Base-by-base conservation (phyloP, 768 basidiomycete species). In the Guyanaporus albipodus region DNA sequence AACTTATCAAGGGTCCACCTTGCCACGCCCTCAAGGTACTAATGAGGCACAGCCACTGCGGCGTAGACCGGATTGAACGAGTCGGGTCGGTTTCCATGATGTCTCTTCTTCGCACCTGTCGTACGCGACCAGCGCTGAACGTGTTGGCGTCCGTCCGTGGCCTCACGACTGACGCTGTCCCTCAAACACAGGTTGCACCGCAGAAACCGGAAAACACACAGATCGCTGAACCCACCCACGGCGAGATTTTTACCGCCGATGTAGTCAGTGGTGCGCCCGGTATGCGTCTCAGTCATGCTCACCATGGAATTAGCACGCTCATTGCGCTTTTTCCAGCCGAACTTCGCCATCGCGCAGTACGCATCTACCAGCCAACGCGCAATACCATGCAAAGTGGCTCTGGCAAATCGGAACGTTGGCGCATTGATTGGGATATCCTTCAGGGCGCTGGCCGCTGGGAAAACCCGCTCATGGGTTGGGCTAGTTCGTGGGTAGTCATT, bases 401-500 rank as follows among this genome's bases (percentile, higher is more conserved):
- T 33, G 83, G 81, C 42, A 93, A 93, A 68, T 79, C 81, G 10
- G 79, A 86, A 55, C 83, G 87, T 57, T 99, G 95, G 95, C 75
- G 91, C 54, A 81, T 99, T 60, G 95, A 98, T 67, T 98, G 85
- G 74, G 95, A 98, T 59, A 82, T 82, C 46, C 72, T 97, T n/a
- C 82, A 80, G 48, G 91, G 94, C 27, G 83, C 79, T 23, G 92
- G 90, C 11, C 78, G 95, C 42, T 99, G 95, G 95, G 93, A 97
- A 76, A 99, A 98, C 62, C 91, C 91, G 4, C 66, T 99, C 55
- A 99, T 98, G 91, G 95, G 95, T 35, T 99, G 80, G 75, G 94
- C 93, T 0, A 89, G 85, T 72, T 92, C 91, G 88, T 94, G 64
- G 69, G 88, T 77, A 11, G n/a, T 46, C 18, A 3, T 42, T 32